Conservation (phyloP, 1,139 yeast species). For the Candida mesenterica region DNA sequence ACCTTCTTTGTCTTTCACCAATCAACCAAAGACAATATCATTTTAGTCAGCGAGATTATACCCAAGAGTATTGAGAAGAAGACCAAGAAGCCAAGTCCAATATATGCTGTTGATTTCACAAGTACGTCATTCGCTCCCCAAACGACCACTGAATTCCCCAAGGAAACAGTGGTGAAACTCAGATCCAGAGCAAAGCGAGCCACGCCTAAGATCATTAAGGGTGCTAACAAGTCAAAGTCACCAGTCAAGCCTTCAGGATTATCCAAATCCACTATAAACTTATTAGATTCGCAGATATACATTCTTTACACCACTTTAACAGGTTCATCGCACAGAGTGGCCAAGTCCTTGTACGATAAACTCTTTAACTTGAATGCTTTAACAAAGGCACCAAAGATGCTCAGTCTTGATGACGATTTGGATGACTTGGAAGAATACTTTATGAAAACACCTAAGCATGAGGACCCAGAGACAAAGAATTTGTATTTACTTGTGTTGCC, state of each 20-base stretch:
- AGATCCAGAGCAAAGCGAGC: slow-evolving; percentile 24
- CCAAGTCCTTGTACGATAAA: slow-evolving; percentile 46
- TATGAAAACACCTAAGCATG: slow-evolving; percentile 54
- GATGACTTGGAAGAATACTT: slow-evolving; percentile 85
- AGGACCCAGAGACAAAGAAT: slow-evolving; percentile 32
- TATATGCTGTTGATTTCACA: slow-evolving; percentile 47
- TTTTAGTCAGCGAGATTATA: slow-evolving; percentile 1
- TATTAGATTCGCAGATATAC: slow-evolving; percentile 48
- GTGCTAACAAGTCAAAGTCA: slow-evolving; percentile 29
- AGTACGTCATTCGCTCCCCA: slow-evolving; percentile 33
- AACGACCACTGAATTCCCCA: slow-evolving; percentile 23
- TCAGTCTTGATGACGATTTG: slow-evolving; percentile 76
- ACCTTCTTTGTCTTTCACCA: slow-evolving; percentile 11
- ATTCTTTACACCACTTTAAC: slow-evolving; percentile 84
- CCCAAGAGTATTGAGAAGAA: neutral
- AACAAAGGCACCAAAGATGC: slow-evolving; percentile 46
- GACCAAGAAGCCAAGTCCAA: slow-evolving; percentile 27
- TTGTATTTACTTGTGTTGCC: slow-evolving; percentile 81
- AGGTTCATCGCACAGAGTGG: slow-evolving; percentile 75
- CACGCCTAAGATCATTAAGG: slow-evolving; percentile 38
- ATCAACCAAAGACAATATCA: neutral
- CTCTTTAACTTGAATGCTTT: slow-evolving; percentile 32
- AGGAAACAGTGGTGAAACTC: slow-evolving; percentile 13
- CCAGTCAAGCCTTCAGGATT: slow-evolving; percentile 21
- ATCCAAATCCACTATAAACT: slow-evolving; percentile 30